phyloP scores from a whole-genome alignment of 108 stramenopile genomes.

The Pseudonitzschia multiseries region DNA sequence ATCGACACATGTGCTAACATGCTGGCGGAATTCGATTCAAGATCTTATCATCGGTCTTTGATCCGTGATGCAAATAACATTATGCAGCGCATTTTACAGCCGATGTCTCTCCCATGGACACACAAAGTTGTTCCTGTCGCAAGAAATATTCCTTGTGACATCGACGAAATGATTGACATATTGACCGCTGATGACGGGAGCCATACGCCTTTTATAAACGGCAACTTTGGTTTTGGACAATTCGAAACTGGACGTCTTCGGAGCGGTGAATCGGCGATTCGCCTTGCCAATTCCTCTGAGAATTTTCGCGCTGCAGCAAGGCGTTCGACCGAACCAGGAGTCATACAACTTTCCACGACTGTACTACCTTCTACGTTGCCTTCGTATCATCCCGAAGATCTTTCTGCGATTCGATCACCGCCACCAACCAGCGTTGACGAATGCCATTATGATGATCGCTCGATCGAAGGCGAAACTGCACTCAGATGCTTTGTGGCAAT shows the following conservation, averaged over 20 bases:
- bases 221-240: constrained; percentile 61
- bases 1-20: constrained; percentile 29
- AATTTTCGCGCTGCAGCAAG: constrained; percentile 50
- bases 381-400: constrained; percentile 10
- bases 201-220: constrained; percentile 50
- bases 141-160: constrained; percentile 74
- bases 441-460: background rate
- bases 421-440: background rate
- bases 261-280: constrained; percentile 28
- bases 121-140: constrained; percentile 37
- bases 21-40: constrained; percentile 31
- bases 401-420: background rate
- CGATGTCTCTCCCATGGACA: constrained; percentile 49
- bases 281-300: constrained; percentile 25
- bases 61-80: constrained; percentile 38
- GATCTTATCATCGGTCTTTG: constrained; percentile 26
- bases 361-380: constrained; percentile 15
- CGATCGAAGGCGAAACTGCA: constrained; percentile 7
- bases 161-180: constrained; percentile 71
- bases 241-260: constrained; percentile 58
- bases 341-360: constrained; percentile 45
- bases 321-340: constrained; percentile 60
- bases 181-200: constrained; percentile 53
- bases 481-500: constrained; percentile 20
- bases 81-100: constrained; percentile 26